phyloP scores from a whole-genome alignment of 2,329 filamentous ascomycete genomes.

The Fusarium denticulatum region DNA sequence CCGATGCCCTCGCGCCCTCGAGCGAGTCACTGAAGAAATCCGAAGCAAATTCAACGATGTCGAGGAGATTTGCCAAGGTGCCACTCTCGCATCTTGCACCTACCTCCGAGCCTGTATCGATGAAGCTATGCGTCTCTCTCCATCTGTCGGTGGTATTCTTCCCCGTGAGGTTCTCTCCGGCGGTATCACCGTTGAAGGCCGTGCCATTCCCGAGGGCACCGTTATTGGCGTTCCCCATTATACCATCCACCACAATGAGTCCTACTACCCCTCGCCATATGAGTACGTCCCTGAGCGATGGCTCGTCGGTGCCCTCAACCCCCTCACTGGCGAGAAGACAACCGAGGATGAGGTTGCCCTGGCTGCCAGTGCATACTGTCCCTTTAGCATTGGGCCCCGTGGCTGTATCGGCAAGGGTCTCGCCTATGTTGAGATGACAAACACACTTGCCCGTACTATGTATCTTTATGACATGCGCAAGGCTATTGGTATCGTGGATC shows the following conservation, averaged over 20 bases:
- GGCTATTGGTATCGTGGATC: conserved; percentile 59
- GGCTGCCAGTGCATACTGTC: conserved; percentile 77
- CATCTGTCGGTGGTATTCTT: conserved; percentile 68
- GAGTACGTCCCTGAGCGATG: conserved; percentile 72
- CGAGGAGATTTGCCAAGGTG: conserved; percentile 66
- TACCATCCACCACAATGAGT: conserved; percentile 72
- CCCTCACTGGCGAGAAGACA: conserved; percentile 49
- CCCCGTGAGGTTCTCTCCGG: conserved; percentile 68
- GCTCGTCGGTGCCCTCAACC: conserved; percentile 61
- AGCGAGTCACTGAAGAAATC: conserved; percentile 61
- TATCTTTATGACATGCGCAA: conserved; percentile 69
- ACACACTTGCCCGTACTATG: conserved; percentile 69
- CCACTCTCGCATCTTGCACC: conserved; percentile 59
- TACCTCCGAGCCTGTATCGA: conserved; percentile 73
- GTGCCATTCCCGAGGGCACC: conserved; percentile 65
- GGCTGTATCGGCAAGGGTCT: conserved; percentile 78
- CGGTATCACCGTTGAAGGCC: conserved; percentile 64
- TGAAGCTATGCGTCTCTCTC: conserved; percentile 71
- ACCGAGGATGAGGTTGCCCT: conserved; percentile 61
- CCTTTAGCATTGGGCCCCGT: conserved; percentile 75
- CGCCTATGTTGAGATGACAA: conserved; percentile 73
- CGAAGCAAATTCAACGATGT: conserved; percentile 60
- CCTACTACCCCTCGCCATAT: conserved; percentile 69
- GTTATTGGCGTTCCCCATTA: conserved; percentile 74
- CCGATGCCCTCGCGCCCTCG: conserved; percentile 59